Evolutionary conservation across 371 early-diverging fungal species (phyloP).

Genomic region (Circinella umbellata): DNA sequence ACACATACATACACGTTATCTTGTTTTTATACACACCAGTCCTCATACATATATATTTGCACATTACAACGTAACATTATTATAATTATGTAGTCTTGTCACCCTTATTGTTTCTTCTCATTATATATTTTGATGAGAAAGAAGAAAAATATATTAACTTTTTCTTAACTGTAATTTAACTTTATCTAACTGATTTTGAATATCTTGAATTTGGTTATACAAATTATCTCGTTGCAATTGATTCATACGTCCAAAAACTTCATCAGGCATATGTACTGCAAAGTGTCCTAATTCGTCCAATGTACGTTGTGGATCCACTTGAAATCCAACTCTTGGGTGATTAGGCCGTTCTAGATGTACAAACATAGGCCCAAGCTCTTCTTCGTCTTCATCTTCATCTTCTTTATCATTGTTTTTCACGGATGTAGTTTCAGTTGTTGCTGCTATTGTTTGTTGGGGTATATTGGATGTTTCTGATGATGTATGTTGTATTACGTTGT

Average conservation of each 20-base stretch:
- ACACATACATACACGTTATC: too few relatives aligned
- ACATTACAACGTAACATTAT: too few relatives aligned
- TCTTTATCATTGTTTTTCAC: neutral
- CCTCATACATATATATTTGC: too few relatives aligned
- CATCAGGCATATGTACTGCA: conserved; percentile 17
- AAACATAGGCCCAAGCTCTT: conserved; percentile 25
- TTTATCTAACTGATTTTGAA: conserved; percentile 28
- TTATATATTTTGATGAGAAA: neutral
- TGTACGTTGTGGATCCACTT: conserved; percentile 26
- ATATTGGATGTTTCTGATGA: too few relatives aligned
- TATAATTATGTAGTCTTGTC: too few relatives aligned
- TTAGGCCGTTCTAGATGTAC: conserved; percentile 28
- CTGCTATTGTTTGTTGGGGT: too few relatives aligned
- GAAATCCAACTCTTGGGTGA: conserved; percentile 26
- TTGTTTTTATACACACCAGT: too few relatives aligned
- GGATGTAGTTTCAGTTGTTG: neutral
- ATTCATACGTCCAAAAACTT: conserved; percentile 19
- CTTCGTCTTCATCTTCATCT: neutral
- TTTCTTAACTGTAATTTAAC: conserved; percentile 2
- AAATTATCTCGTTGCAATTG: conserved; percentile 19
- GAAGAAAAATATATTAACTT: too few relatives aligned
- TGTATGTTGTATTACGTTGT: neutral
- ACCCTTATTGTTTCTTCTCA: neutral
- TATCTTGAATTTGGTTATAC: conserved; percentile 26
- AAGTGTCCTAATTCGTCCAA: conserved; percentile 20